Evolutionary conservation across 345 rosid species (phyloP).

Genomic region (Pseudoturritis turrita): DNA sequence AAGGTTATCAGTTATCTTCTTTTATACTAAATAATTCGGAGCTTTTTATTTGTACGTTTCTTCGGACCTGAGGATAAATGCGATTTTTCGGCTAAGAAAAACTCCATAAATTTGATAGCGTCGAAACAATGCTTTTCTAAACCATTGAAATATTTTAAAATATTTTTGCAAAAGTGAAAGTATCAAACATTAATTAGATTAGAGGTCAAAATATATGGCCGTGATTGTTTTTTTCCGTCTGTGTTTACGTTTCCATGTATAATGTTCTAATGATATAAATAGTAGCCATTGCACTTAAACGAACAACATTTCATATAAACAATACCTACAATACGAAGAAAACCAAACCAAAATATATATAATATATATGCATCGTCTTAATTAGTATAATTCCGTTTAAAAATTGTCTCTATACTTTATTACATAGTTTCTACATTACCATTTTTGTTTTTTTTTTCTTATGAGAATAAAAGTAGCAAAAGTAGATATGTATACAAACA

Average conservation of each 20-base stretch:
- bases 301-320: not conserved
- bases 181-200: not conserved
- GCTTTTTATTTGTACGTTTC: no score
- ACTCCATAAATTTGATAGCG: not conserved
- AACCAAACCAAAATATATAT: not conserved
- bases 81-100: no score
- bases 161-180: not conserved
- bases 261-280: no score
- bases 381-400: not conserved
- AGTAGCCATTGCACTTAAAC: no score
- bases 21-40: no score
- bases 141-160: no score
- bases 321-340: not conserved
- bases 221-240: not conserved
- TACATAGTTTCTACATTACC: not conserved
- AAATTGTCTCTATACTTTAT: conserved; percentile 4
- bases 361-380: not conserved
- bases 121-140: not conserved
- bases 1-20: no score
- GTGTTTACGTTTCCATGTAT: not conserved
- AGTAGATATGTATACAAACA: not conserved
- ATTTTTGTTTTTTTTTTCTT: no score
- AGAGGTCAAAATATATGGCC: not conserved
- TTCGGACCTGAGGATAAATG: no score
- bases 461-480: not conserved